Evolutionary conservation across 2,329 filamentous ascomycete species (phyloP), one percentile per base, ranked within the genome.

Genomic region (Ceratocystis diversiconidia): DNA sequence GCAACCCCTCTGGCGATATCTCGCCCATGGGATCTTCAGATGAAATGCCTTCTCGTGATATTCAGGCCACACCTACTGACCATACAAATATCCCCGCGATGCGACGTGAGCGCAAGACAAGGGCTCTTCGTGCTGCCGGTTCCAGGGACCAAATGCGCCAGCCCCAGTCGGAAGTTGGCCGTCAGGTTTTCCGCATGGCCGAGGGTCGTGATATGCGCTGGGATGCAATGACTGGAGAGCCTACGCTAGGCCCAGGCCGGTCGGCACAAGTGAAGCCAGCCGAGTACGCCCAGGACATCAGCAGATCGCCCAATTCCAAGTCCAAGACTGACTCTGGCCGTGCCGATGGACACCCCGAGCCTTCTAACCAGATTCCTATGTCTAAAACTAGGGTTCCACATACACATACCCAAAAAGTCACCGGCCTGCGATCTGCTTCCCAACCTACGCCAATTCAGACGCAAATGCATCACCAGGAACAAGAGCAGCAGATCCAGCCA

Each of bases 201-300:
- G 59, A 68, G 41, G 67, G 67, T 28, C 65, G 64, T n/a, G 77
- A 80, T 67, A 79, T 78, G 25, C 76, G 78, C 69, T 88, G 85
- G 85, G 85, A 89, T 74, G 81, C 81, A 61, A 83, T 82, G 71
- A 86, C 86, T 2, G 85, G 84, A 7, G 85, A 88, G 71, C 82
- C 84, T 48, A 85, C 82, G 4, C 79, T 77, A n/a, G 80, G 76
- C 65, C 79, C 76, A 61, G 84, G 84, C 15, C 82, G 79, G 66
- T 76, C 80, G 30, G 80, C 79, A 48, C 82, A 83, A 68, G 79
- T 82, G 30, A 82, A 79, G 68, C 82, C 85, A 19, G 79, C 80
- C 41, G 76, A 79, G 66, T 80, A 75, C 68, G 75, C 73, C 2
- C 74, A 76, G 15, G 75, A 73, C 65, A 71, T 67, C n/a, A 70